These are phyloP conservation scores for Kuraishia borneana DNA, from an alignment of 805 yeast genomes.

Conservation along the genomic window DNA sequence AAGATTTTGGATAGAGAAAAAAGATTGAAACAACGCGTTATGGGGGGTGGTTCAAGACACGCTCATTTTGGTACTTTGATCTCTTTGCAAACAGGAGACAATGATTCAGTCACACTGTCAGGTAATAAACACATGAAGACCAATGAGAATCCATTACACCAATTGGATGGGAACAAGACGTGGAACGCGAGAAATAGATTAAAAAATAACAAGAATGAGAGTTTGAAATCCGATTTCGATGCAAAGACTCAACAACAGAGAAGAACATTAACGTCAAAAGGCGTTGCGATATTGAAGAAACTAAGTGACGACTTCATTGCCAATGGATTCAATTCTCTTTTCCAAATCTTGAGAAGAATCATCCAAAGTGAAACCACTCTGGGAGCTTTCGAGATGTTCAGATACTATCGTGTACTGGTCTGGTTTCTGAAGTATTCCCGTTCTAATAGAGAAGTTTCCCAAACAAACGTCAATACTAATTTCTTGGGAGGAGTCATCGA, in stretches of 20 bases:
- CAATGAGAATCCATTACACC: conserved; percentile 38
- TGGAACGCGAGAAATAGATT: conserved; percentile 31
- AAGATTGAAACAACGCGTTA: conserved; percentile 25
- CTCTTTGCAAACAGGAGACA: conserved; percentile 54
- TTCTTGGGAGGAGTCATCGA: conserved; percentile 28
- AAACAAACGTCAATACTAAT: too few species aligned
- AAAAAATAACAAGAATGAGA: conserved; percentile 9
- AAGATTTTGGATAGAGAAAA: conserved; percentile 53
- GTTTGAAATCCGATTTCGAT: conserved; percentile 17
- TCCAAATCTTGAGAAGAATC: conserved; percentile 34
- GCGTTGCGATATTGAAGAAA: conserved; percentile 19
- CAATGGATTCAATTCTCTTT: conserved; percentile 62
- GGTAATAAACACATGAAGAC: conserved; percentile 42
- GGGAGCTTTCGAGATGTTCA: conserved; percentile 19
- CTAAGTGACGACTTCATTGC: conserved; percentile 56
- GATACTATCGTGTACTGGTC: conserved; percentile 47
- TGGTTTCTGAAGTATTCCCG: conserved; percentile 75
- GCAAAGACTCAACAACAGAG: conserved; percentile 10
- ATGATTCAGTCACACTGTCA: conserved; percentile 50
- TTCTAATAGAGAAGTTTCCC: conserved; percentile 16
- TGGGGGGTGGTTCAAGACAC: conserved; percentile 45
- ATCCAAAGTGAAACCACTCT: conserved; percentile 14
- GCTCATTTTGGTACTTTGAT: conserved; percentile 84
- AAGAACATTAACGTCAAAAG: conserved; percentile 11
- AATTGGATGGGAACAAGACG: conserved; percentile 56